These are phyloP conservation scores for Phytopythium helicoides DNA, from an alignment of 352 stramenopile species.

Conservation along the genomic window DNA sequence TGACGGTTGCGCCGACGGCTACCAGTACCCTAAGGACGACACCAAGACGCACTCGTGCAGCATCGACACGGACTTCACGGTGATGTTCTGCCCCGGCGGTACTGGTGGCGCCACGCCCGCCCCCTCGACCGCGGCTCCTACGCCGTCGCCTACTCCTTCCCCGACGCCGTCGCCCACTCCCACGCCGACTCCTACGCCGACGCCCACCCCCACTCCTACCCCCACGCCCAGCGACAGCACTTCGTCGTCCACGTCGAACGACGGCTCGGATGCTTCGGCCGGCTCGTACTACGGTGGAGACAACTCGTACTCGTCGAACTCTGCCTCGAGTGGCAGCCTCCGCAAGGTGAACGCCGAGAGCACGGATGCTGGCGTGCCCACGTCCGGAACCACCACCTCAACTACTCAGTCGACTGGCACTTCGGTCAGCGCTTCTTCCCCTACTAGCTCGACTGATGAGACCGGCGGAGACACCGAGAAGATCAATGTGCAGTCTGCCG, in stretches of 20 bases:
- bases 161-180: constrained; percentile 29
- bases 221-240: constrained; percentile 9
- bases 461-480: constrained; percentile 28
- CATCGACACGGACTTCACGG: constrained; percentile 40
- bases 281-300: constrained; percentile 13
- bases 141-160: constrained; percentile 20
- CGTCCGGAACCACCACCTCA: neutral
- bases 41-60: constrained; percentile 65
- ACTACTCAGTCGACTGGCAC: neutral
- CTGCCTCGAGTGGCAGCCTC: constrained; percentile 14
- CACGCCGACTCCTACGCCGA: constrained; percentile 29
- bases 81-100: constrained; percentile 62
- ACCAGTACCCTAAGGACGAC: constrained; percentile 70
- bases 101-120: constrained; percentile 19
- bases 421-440: constrained; percentile 7
- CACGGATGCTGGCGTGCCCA: constrained; percentile 3
- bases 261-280: constrained; percentile 8
- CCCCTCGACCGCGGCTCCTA: constrained; percentile 21
- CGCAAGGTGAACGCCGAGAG: constrained; percentile 16
- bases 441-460: constrained; percentile 10
- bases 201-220: constrained; percentile 23
- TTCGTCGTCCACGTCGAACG: constrained; percentile 12
- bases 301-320: constrained; percentile 9
- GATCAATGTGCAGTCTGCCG: constrained; percentile 28
- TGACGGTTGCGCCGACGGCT: constrained; percentile 54